Base-by-base conservation (phyloP, 495 filamentous ascomycete species). In the Choiromyces venosus region DNA sequence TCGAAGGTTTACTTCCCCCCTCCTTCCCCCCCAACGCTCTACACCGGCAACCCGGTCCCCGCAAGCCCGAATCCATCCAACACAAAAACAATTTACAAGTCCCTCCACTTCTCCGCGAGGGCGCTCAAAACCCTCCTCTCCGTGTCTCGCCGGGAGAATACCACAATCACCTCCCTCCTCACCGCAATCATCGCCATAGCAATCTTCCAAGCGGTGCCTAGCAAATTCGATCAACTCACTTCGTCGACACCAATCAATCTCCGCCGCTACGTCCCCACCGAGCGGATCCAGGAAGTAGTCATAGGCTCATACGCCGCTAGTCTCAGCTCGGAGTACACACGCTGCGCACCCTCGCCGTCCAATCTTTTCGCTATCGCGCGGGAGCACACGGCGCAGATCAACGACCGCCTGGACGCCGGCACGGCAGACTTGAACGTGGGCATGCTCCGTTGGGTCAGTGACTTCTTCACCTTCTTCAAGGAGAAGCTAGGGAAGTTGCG, bases 271-370 rank as follows among this genome's bases (percentile, higher is more conserved):
- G 75, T 85, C 1, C 76, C 82, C 3, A 37, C 40, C 2, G 79
- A 79, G n/a, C 36, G n/a, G 9, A 80, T 83, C 52, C 80, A 76
- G 0, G 82, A 83, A 9, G 82, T 83, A 4, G 77, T 76, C 0
- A 84, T 86, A 72, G 84, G 84, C 36, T 83, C 84, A 19, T 84
- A 78, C 75, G 81, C 84, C 1, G 75, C 76, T 35, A 82, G 81
- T 3, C 75, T 71, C 25, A 79, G 79, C 0, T 39, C 37, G 1
- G 61, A 21, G 7, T 67, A 77, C 61, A 8, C 29, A 0, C 75
- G 74, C 29, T 10, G 12, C 10, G 39, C 29, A 0, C 33, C 52
- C 40, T 19, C 56, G 3, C 75, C 79, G 29, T 72, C 67, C 2
- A 37, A 69, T 6, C 37, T 82, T 1, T 87, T 85, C 85, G 61